Evolutionary conservation across 2,329 filamentous ascomycete genomes (phyloP), one percentile per base, ranked within the genome.

Genomic region (Mycosphaerelloides madeirae): DNA sequence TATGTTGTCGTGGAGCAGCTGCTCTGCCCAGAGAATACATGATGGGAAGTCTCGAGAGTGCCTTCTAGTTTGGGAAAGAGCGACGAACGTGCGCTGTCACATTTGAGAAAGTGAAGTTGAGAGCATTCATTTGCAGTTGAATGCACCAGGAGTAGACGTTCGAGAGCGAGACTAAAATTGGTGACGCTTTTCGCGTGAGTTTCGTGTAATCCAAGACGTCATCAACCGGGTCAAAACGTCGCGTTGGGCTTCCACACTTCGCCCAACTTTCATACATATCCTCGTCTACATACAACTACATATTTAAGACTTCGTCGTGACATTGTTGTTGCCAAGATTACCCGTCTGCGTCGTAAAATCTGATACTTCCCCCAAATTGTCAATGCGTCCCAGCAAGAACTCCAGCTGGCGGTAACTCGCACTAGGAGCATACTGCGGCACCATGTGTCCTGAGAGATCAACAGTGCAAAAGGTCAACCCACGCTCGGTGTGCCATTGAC

Each of bases 391-490:
- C 1, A 94, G 71, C 55, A 93, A 63, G 57, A 85, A 84, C 71
- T 93, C 86, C 15, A 93, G 62, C 46, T 87, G 82, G 28, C 86
- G 71, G 31, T 53, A 53, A 0, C 82, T 76, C 0, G 81, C 82
- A 12, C 74, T 76, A 0, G 85, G 83, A 14, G 80, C 77, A 58
- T 85, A 88, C 64, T 85, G 79, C 0, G 77, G 76, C 5, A 78
- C 44, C 75, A 82, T 84, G 65, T 90, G 84, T 1, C 87, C 48
- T 11, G 37, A 42, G 14, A 56, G 37, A 19, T 78, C 72, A 43
- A 88, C 74, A 25, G 77, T 76, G 2, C 81, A 80, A 53, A 79
- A 86, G 0, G 86, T 93, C 36, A 95, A 67, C 0, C 85, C 85
- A 32, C 87, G 75, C 71, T 94, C 88, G 0, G 80, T 83, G 55